Conservation (phyloP, 2,329 filamentous ascomycete genomes). For the Periconia sp. region DNA sequence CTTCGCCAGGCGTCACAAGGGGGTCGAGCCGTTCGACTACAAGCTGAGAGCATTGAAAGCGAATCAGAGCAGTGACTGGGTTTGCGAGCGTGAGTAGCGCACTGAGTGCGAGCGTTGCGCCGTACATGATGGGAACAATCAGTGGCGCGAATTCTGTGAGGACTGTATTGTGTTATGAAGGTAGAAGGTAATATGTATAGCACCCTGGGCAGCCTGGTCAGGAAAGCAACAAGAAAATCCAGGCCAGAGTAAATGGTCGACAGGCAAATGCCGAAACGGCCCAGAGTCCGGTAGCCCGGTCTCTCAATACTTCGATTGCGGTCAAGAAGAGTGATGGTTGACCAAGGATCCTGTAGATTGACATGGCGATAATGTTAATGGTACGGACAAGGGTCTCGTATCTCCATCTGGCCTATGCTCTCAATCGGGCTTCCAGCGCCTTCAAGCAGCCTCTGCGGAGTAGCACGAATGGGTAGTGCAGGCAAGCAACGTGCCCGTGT, state of each 20-base stretch:
- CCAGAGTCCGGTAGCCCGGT: background rate
- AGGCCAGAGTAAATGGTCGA: no score
- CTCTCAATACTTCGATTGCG: no score
- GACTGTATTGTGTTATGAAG: background rate
- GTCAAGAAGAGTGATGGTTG: no score
- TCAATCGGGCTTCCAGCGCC: no score
- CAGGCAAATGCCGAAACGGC: background rate
- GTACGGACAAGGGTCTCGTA: no score
- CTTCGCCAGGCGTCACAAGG: constrained; percentile 24
- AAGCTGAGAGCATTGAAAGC: constrained; percentile 35
- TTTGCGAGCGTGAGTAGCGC: constrained; percentile 13
- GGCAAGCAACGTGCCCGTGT: no score
- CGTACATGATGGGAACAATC: constrained; percentile 9
- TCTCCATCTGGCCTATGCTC: no score
- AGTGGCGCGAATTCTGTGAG: background rate
- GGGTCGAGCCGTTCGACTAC: constrained; percentile 32
- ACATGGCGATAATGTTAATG: no score
- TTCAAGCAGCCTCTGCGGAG: no score
- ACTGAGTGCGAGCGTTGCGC: background rate
- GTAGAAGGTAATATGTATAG: background rate
- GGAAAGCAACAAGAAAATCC: no score
- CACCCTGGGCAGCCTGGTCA: background rate
- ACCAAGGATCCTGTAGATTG: no score
- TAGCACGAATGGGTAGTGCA: no score
- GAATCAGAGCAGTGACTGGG: constrained; percentile 15